Conservation (phyloP, 352 stramenopile genomes). For the Pilasporangium apinafurcum region DNA sequence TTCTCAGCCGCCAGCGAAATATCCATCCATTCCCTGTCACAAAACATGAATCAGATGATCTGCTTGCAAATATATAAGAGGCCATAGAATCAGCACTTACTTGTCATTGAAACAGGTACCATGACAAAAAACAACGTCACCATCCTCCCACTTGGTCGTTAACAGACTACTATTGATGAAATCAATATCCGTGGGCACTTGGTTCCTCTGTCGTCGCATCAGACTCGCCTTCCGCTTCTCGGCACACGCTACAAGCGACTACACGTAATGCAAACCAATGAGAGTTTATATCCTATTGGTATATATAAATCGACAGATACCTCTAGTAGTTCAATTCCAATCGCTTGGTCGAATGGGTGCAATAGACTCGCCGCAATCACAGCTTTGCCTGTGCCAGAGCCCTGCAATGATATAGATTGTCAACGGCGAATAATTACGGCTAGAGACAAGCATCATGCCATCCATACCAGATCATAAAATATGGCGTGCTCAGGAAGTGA, state of each 20-base stretch:
- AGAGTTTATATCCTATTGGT: background rate
- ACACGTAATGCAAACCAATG: background rate
- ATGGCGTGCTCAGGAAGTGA: conserved; percentile 59
- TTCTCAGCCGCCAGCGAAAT: conserved; percentile 77
- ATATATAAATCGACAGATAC: conserved; percentile 8
- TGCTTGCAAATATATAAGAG: background rate
- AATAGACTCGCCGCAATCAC: conserved; percentile 72
- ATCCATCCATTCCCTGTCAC: conserved; percentile 58
- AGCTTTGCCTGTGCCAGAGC: conserved; percentile 75
- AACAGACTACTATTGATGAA: conserved; percentile 68
- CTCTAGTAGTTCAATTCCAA: conserved; percentile 76
- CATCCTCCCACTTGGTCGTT: conserved; percentile 58
- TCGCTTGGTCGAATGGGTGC: conserved; percentile 77
- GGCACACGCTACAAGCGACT: conserved; percentile 69
- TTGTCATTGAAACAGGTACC: conserved; percentile 80
- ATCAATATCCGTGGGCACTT: conserved; percentile 58
- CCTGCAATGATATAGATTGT: conserved; percentile 18
- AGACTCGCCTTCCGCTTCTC: conserved; percentile 64
- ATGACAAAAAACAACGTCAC: conserved; percentile 80
- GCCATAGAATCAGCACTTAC: conserved; percentile 21
- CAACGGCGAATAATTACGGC: background rate
- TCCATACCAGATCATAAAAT: conserved; percentile 77
- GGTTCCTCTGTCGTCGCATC: conserved; percentile 24
- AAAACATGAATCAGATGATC: background rate
- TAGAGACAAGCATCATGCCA: too few relatives aligned